Conservation (phyloP, 2,329 filamentous ascomycete genomes). For the Beauveria caledonica region DNA sequence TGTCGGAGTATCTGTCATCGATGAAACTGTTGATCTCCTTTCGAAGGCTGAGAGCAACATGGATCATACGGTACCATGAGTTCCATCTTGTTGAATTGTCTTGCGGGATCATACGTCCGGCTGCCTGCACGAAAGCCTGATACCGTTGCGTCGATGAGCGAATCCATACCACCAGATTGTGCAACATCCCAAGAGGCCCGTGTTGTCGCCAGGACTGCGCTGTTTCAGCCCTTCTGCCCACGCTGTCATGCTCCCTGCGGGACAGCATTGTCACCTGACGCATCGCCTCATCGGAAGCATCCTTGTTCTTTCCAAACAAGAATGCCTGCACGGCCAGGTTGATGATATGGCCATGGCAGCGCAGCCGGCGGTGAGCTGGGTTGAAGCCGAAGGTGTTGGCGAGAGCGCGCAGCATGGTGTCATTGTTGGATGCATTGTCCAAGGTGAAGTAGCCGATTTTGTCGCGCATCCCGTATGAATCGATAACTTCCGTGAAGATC, state of each 20-base stretch:
- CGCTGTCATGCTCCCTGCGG: not conserved
- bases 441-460: constrained; percentile 12
- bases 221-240: not conserved
- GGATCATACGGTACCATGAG: constrained; percentile 9
- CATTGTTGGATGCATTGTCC: constrained; percentile 15
- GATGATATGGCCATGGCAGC: constrained; percentile 11
- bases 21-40: constrained; percentile 4
- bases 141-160: not conserved
- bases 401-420: constrained; percentile 14
- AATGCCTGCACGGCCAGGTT: constrained; percentile 11
- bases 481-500: constrained; percentile 9
- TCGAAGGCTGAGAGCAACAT: constrained; percentile 1
- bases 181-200: not conserved
- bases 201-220: not conserved
- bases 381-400: constrained; percentile 11
- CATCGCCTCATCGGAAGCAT: constrained; percentile 5
- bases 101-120: constrained; percentile 6
- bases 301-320: constrained; percentile 7
- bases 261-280: not conserved
- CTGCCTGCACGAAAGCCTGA: constrained; percentile 1
- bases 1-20: not conserved
- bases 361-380: constrained; percentile 1
- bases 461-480: constrained; percentile 7
- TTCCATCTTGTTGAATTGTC: constrained; percentile 12
- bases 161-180: constrained; percentile 10